phyloP scores from a whole-genome alignment of 805 yeast species.

The Saccharomycopsis malanga region DNA sequence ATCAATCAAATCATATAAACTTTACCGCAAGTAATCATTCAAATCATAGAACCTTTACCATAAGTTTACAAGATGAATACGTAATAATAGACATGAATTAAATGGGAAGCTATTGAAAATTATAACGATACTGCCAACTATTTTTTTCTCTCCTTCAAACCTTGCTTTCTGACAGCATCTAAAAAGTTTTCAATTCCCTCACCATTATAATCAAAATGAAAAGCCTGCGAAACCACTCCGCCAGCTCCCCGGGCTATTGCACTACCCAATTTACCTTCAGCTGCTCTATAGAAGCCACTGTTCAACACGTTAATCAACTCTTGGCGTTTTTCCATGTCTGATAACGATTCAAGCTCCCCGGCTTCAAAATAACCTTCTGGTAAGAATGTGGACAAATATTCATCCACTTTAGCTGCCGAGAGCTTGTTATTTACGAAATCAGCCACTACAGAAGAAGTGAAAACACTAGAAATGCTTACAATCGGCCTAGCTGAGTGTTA shows the following conservation, averaged over 20 bases:
- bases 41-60: too few relatives aligned
- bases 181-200: slow-evolving; percentile 50
- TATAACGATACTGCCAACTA: too few relatives aligned
- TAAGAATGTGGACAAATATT: slow-evolving; percentile 31
- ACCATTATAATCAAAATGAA: slow-evolving; percentile 44
- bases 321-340: slow-evolving; percentile 26
- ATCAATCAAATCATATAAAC: too few relatives aligned
- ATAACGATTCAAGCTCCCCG: slow-evolving; percentile 19
- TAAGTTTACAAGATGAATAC: too few relatives aligned
- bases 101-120: too few relatives aligned
- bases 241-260: slow-evolving; percentile 44
- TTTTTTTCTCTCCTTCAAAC: slow-evolving; percentile 22
- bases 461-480: not conserved
- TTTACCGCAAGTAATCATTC: too few relatives aligned
- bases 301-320: slow-evolving; percentile 38
- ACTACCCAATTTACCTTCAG: slow-evolving; percentile 35
- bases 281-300: slow-evolving; percentile 42
- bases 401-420: slow-evolving; percentile 31
- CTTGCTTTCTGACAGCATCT: slow-evolving; percentile 33
- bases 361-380: slow-evolving; percentile 32
- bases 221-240: slow-evolving; percentile 39
- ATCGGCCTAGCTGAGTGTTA: slow-evolving; percentile 3
- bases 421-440: slow-evolving; percentile 21
- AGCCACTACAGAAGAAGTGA: not conserved
- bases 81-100: too few relatives aligned